Percentiles rank a stretch among this genome's conserved stretches.
Evolutionary conservation across 495 filamentous ascomycete species (phyloP).

Genomic region (Pyronema omphalodes): DNA sequence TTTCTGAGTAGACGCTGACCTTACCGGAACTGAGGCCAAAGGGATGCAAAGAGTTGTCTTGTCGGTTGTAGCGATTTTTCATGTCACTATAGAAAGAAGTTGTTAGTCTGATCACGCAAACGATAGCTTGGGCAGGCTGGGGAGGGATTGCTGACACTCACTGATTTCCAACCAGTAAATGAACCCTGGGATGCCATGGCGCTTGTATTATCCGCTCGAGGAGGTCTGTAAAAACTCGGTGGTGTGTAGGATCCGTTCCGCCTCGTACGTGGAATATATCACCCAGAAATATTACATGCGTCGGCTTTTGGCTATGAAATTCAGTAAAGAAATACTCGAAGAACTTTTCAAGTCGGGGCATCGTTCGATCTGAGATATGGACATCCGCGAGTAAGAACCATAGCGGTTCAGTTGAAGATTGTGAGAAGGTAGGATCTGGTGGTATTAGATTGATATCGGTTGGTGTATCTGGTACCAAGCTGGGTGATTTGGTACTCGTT

Average conservation of each 20-base stretch:
- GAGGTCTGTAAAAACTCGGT: conserved; percentile 1
- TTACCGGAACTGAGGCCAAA: background rate
- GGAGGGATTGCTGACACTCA: background rate
- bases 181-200: background rate
- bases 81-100: conserved; percentile 1
- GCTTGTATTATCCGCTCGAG: background rate
- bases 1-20: conserved; percentile 1
- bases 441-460: no score
- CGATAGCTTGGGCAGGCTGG: background rate
- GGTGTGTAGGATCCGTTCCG: conserved; percentile 1
- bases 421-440: no score
- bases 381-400: conserved; percentile 5
- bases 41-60: conserved; percentile 1
- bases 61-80: conserved; percentile 2
- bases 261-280: background rate
- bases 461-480: no score
- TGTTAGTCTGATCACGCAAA: background rate
- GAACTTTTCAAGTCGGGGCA: background rate
- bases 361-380: background rate
- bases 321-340: conserved; percentile 1
- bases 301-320: background rate
- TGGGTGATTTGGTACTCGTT: no score
- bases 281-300: conserved; percentile 1
- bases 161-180: conserved; percentile 5
- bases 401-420: background rate